A percentile compares a stretch with the other conserved stretches of the same genome.
Evolutionary conservation across 2,329 filamentous ascomycete genomes (phyloP).

Genomic region (Fusarium goolgardi): DNA sequence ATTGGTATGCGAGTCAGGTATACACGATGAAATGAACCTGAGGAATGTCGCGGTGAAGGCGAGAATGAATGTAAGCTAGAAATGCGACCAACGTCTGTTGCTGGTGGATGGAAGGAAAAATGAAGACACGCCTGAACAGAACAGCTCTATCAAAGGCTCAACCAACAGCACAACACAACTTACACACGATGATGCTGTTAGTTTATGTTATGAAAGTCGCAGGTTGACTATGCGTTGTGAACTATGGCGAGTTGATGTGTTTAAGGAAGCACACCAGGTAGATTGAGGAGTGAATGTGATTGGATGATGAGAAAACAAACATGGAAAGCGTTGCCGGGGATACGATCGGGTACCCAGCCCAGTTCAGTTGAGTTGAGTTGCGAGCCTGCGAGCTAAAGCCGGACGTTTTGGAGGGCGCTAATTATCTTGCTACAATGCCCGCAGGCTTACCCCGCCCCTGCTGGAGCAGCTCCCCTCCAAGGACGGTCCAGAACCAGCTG

Average conservation of each 20-base stretch:
- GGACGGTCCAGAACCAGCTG: conserved; percentile 35
- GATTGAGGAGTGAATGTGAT: conserved; percentile 41
- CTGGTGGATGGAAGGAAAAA: conserved; percentile 41
- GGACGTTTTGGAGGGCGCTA: conserved; percentile 42
- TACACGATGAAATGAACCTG: conserved; percentile 39
- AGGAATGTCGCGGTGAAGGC: conserved; percentile 49
- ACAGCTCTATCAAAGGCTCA: conserved; percentile 44
- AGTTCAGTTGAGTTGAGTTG: background rate
- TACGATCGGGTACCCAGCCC: conserved; percentile 27
- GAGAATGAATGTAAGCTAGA: conserved; percentile 44
- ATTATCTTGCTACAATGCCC: conserved; percentile 47
- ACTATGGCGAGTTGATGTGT: conserved; percentile 48
- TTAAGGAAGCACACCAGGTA: conserved; percentile 47
- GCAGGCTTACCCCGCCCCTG: conserved; percentile 46
- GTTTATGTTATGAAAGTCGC: conserved; percentile 41
- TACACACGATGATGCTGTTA: conserved; percentile 43
- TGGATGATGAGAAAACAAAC: conserved; percentile 52
- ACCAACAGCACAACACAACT: conserved; percentile 37
- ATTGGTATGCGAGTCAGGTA: conserved; percentile 49
- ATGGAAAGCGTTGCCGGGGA: conserved; percentile 46
- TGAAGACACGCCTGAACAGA: conserved; percentile 36
- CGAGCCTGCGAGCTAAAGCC: conserved; percentile 34
- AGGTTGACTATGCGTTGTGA: conserved; percentile 25
- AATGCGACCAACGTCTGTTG: conserved; percentile 40
- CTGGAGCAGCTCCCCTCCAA: conserved; percentile 39